Evolutionary conservation across 345 rosid species (phyloP).

Genomic region (Arabidopsis arenosa): DNA sequence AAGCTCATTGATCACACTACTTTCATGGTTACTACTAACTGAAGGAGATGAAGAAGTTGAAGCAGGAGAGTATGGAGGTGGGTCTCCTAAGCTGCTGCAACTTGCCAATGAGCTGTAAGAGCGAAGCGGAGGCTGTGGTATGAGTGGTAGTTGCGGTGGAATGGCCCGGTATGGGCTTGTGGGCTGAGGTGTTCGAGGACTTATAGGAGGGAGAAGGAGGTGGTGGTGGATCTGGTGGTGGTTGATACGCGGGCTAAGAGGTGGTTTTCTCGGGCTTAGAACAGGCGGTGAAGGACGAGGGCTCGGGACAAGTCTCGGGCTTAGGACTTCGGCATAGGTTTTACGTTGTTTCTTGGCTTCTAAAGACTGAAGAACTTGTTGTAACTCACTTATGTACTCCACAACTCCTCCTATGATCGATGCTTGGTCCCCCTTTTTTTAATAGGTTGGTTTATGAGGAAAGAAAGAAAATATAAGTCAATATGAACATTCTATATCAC

Average conservation of each 20-base stretch:
- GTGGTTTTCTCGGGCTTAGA: constrained; percentile 50
- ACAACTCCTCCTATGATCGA: constrained; percentile 98
- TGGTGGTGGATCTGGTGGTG: constrained; percentile 49
- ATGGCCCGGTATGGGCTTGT: constrained; percentile 66
- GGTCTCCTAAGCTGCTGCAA: constrained; percentile 50
- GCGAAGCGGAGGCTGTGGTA: constrained; percentile 54
- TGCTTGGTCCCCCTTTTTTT: constrained; percentile 91
- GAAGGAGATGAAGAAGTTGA: constrained; percentile 66
- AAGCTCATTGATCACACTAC: constrained; percentile 61
- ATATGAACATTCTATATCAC: background rate
- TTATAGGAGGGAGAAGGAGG: constrained; percentile 64
- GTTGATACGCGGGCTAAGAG: constrained; percentile 71
- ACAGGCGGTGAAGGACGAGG: constrained; percentile 61
- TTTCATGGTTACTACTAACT: constrained; percentile 47
- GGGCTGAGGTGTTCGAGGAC: constrained; percentile 86
- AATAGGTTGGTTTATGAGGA: background rate
- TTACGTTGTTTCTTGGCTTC: constrained; percentile 96
- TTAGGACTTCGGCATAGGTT: constrained; percentile 79
- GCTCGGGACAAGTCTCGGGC: constrained; percentile 71
- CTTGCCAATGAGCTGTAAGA: constrained; percentile 38
- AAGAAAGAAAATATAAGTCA: constrained; percentile 31
- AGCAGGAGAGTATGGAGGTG: constrained; percentile 50
- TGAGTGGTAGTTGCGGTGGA: constrained; percentile 50
- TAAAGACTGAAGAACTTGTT: constrained; percentile 84
- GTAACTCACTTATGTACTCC: constrained; percentile 92